Percentiles rank a stretch among this genome's conserved stretches.
Evolutionary conservation across 768 basidiomycete genomes (phyloP).

Genomic region (Gymnopilus junonius): DNA sequence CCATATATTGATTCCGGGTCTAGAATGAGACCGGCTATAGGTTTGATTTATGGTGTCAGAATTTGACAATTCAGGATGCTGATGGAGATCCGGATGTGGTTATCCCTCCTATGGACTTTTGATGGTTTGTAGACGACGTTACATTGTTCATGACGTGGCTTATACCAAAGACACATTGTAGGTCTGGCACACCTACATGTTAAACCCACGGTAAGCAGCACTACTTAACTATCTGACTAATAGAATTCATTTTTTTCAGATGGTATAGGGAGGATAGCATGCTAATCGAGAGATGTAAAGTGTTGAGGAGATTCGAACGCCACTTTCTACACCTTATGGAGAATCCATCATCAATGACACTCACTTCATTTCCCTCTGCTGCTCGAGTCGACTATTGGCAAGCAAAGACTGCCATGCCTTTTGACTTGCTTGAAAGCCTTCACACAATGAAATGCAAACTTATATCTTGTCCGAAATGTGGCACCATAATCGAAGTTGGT

Average conservation of each 20-base stretch:
- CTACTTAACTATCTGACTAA: background rate
- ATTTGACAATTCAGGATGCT: slow-evolving; percentile 14
- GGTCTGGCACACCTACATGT: slow-evolving; percentile 43
- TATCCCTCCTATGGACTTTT: slow-evolving; percentile 40
- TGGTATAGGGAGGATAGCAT: slow-evolving; percentile 38
- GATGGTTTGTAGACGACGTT: slow-evolving; percentile 29
- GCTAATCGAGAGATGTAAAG: slow-evolving; percentile 24
- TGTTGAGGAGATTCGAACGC: slow-evolving; percentile 25
- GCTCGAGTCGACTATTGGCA: slow-evolving; percentile 21
- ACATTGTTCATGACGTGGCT: background rate
- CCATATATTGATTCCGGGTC: background rate
- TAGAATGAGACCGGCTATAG: slow-evolving; percentile 14
- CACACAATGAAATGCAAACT: slow-evolving; percentile 24
- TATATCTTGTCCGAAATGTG: slow-evolving; percentile 35
- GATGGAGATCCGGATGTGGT: slow-evolving; percentile 13
- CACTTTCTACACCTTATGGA: slow-evolving; percentile 14
- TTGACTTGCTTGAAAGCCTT: slow-evolving; percentile 3
- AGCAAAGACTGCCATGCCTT: slow-evolving; percentile 15
- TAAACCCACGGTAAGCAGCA: slow-evolving; percentile 33
- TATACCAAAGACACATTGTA: background rate
- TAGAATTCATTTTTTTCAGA: slow-evolving; percentile 14
- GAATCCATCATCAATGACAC: slow-evolving; percentile 11
- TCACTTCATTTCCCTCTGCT: slow-evolving; percentile 13
- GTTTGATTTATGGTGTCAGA: slow-evolving; percentile 35
- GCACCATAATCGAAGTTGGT: slow-evolving; percentile 27